Percentiles rank a stretch among this genome's conserved stretches.
phyloP scores from a whole-genome alignment of 2,329 filamentous ascomycete species.

The Alternaria solani region DNA sequence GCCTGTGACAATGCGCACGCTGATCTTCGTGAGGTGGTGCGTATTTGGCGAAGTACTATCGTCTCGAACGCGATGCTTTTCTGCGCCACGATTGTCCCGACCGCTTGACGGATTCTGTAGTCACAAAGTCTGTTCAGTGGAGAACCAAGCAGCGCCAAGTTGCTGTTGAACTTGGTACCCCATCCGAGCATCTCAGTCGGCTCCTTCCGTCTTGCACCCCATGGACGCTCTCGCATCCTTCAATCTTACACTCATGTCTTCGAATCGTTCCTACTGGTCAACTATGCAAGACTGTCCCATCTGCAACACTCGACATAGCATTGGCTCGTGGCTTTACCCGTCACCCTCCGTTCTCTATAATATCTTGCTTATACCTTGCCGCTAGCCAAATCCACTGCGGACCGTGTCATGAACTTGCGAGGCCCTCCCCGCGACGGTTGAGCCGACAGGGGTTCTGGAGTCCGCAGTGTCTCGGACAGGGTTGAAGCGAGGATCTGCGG shows the following conservation, averaged over 20 bases:
- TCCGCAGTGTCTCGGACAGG: conserved; percentile 34
- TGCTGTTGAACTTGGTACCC: background rate
- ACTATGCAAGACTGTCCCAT: background rate
- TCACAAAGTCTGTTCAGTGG: background rate
- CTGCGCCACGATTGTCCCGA: background rate
- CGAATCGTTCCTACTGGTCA: conserved; percentile 4
- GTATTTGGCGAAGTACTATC: background rate
- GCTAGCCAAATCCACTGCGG: conserved; percentile 15
- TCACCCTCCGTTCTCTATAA: conserved; percentile 4
- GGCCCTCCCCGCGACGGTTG: conserved; percentile 18
- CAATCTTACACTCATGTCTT: conserved; percentile 6
- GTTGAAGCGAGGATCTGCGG: conserved; percentile 41
- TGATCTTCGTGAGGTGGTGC: background rate
- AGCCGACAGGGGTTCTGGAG: conserved; percentile 33
- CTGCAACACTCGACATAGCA: background rate
- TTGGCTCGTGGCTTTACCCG: background rate
- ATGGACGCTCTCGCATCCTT: conserved; percentile 6
- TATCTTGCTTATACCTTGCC: conserved; percentile 19
- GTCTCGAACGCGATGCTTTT: conserved; percentile 1
- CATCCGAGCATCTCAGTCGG: background rate
- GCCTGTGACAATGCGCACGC: background rate
- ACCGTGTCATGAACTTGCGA: conserved; percentile 25
- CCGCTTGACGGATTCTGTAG: background rate
- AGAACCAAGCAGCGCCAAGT: background rate
- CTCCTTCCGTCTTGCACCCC: background rate